Base-by-base conservation (phyloP, 805 yeast species). In the Yamadazyma paraphyllophila region DNA sequence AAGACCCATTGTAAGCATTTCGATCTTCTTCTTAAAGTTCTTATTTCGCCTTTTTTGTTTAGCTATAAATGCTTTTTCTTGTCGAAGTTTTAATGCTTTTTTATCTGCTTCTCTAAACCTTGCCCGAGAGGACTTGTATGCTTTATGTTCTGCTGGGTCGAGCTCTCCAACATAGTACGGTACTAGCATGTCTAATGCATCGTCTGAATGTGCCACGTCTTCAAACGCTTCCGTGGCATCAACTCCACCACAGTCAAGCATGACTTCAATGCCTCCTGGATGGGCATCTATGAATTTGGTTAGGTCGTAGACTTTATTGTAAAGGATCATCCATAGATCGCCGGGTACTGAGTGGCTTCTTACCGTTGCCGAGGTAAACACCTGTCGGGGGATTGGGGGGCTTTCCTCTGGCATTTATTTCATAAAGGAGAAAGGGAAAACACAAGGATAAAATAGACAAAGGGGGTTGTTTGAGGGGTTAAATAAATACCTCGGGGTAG, bases 301-400 rank as follows among this genome's bases (percentile, higher is more conserved):
- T 26, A 86, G 76, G 62, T 88, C 84, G 62, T 83, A 88, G 5
- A 92, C 96, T 54, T 83, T 82, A 47, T 85, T 88, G 56, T 88
- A 83, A 49, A 88, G 75, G 45, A 88, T 77, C 74, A 92, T 81
- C 96, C 97, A 92, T 36, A 88, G 67, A 56, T 87, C 89, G 13
- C 83, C 85, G 35, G 82, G 78, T n/a, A 80, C 71, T 62, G 79
- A 81, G 74, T 91, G 97, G 54, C 74, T 61, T 27, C 82, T 76
- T 43, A 51, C 50, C 12, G 46, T 42, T 31, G 42, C 46, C 3
- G 32, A 14, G 7, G 41, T 24, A n/a, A 26, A 43, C 3, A 17
- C 14, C 35, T 34, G 46, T 37, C 43, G 43, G 17, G 40, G 31
- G 7, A 12, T 26, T 17, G 14, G 13, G 26, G 24, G 15, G 3